Evolutionary conservation across 2,329 filamentous ascomycete genomes (phyloP).

Genomic region (Mycosphaerella sp.): DNA sequence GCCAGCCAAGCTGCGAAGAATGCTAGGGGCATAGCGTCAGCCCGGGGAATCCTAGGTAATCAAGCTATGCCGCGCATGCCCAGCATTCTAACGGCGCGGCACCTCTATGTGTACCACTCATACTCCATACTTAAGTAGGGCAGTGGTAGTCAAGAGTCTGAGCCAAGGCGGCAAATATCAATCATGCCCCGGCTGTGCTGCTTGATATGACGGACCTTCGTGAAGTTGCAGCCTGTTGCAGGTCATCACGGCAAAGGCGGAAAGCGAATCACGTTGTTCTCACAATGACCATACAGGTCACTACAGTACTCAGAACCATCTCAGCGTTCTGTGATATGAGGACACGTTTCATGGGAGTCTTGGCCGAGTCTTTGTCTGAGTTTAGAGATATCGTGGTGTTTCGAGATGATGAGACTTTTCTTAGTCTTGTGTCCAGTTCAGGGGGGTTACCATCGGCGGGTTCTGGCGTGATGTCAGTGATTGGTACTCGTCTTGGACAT

Average conservation of each 20-base stretch:
- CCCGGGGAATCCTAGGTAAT: slow-evolving; percentile 6
- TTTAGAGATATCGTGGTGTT: neutral
- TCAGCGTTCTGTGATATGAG: neutral
- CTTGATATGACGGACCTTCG: slow-evolving; percentile 2
- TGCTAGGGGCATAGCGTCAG: neutral
- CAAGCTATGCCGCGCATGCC: slow-evolving; percentile 4
- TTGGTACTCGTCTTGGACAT: neutral
- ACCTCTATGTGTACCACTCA: neutral
- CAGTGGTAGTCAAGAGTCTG: slow-evolving; percentile 8
- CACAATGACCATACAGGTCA: neutral
- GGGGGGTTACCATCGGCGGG: neutral
- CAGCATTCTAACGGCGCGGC: slow-evolving; percentile 2
- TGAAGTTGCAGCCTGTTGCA: neutral
- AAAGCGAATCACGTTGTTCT: neutral
- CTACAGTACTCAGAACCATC: neutral
- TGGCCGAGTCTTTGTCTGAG: neutral
- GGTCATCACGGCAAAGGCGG: neutral
- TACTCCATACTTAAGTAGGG: neutral
- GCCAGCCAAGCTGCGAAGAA: neutral
- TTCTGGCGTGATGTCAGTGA: neutral
- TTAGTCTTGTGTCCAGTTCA: neutral
- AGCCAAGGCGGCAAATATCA: slow-evolving; percentile 17
- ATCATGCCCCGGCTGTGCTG: slow-evolving; percentile 10
- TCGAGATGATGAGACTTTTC: neutral
- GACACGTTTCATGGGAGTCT: neutral